phyloP scores from a whole-genome alignment of 169 alveolate species.

The Perkinsus olseni region DNA sequence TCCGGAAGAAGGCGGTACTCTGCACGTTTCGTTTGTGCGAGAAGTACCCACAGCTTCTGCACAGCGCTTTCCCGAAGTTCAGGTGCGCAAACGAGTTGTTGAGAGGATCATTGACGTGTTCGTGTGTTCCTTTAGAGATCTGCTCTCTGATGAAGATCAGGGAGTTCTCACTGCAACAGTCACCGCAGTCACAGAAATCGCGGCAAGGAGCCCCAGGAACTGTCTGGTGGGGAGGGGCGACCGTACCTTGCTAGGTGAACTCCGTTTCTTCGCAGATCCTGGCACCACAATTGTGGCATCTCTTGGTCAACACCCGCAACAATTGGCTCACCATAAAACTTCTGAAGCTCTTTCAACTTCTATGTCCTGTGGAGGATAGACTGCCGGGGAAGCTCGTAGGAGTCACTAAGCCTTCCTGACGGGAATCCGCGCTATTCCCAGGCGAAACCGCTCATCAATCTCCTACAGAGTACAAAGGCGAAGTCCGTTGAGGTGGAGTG shows the following conservation, averaged over 20 bases:
- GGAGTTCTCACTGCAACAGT: constrained; percentile 37
- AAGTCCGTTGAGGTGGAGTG: constrained; percentile 9
- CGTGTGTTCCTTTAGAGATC: constrained; percentile 17
- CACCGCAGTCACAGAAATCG: constrained; percentile 33
- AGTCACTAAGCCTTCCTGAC: neutral
- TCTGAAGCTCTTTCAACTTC: constrained; percentile 29
- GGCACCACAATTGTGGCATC: constrained; percentile 41
- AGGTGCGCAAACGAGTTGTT: neutral
- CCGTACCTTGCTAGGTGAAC: neutral
- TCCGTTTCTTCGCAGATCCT: neutral
- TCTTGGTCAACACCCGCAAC: constrained; percentile 34
- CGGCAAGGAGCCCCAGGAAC: constrained; percentile 30
- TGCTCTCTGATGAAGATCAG: constrained; percentile 26
- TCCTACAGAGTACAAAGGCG: constrained; percentile 26
- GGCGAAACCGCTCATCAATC: constrained; percentile 13
- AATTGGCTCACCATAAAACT: constrained; percentile 43
- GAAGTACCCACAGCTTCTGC: constrained; percentile 24
- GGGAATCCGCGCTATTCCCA: neutral
- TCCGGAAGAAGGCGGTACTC: constrained; percentile 34
- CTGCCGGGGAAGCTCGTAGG: constrained; percentile 37
- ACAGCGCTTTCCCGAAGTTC: constrained; percentile 24
- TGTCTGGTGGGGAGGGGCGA: neutral
- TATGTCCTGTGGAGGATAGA: constrained; percentile 36
- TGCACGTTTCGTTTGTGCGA: constrained; percentile 23
- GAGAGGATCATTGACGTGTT: too few relatives aligned